Conservation (phyloP, 768 basidiomycete species). For the Phanerodontia chrysosporium region DNA sequence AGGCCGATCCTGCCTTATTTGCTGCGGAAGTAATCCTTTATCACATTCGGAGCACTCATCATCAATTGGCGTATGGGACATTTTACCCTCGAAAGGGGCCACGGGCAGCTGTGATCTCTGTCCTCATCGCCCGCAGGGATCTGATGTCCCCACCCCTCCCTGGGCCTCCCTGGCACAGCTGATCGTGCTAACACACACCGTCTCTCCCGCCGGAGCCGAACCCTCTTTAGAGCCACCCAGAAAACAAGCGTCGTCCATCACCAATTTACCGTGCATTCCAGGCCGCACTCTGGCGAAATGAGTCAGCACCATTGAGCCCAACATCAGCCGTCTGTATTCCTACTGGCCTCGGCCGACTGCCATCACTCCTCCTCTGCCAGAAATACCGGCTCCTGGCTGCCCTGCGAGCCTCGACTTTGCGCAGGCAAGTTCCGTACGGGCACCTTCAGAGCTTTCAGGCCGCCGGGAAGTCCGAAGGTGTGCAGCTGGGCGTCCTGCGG, state of each 20-base stretch:
- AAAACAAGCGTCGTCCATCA: background rate
- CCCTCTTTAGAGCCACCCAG: too few relatives aligned
- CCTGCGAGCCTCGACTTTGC: too few relatives aligned
- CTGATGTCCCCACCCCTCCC: background rate
- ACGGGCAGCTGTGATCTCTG: background rate
- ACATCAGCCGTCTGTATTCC: background rate
- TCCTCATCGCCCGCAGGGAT: background rate
- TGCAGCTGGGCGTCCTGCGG: too few relatives aligned
- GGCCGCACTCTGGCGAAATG: too few relatives aligned
- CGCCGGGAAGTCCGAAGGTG: too few relatives aligned
- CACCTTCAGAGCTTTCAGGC: too few relatives aligned
- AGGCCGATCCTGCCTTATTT: conserved; percentile 7
- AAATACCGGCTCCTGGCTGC: background rate
- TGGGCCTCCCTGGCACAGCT: too few relatives aligned
- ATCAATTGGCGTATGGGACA: conserved; percentile 8
- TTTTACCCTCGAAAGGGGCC: conserved; percentile 8
- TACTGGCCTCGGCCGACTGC: background rate
- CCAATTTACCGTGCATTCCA: too few relatives aligned
- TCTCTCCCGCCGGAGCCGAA: conserved; percentile 5
- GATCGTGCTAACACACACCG: background rate
- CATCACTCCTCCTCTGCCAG: background rate
- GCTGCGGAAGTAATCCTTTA: conserved; percentile 11
- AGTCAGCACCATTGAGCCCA: background rate
- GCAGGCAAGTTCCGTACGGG: too few relatives aligned
- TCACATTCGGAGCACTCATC: conserved; percentile 2